Evolutionary conservation across 495 filamentous ascomycete genomes (phyloP).

Genomic region (Recurvomyces mirabilis): DNA sequence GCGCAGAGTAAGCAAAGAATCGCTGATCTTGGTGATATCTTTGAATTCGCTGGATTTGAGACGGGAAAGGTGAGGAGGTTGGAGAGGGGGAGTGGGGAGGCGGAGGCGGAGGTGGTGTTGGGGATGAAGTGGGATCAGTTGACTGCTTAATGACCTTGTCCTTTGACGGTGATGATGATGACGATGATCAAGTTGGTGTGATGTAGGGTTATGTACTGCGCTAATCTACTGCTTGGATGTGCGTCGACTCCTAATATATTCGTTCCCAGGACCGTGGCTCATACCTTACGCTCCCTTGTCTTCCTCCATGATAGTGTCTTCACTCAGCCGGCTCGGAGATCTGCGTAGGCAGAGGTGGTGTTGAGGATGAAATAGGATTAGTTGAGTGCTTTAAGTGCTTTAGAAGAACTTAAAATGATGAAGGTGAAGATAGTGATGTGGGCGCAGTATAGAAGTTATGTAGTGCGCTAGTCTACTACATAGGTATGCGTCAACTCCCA

Average conservation of each 20-base stretch:
- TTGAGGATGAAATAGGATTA: slow-evolving; percentile 20
- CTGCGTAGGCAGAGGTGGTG: slow-evolving; percentile 17
- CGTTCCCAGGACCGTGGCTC: too few relatives aligned
- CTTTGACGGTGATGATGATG: neutral
- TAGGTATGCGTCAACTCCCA: too few relatives aligned
- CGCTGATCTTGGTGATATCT: slow-evolving; percentile 11
- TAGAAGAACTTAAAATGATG: neutral
- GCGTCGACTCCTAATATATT: too few relatives aligned
- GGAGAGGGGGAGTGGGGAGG: slow-evolving; percentile 7
- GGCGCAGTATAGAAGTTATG: too few relatives aligned
- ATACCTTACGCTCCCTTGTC: too few relatives aligned
- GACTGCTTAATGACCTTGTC: slow-evolving; percentile 6
- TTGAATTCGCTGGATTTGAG: slow-evolving; percentile 21
- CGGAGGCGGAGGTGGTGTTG: slow-evolving; percentile 17
- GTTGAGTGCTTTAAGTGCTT: slow-evolving; percentile 9
- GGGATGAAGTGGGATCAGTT: slow-evolving; percentile 21
- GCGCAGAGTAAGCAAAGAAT: slow-evolving; percentile 10
- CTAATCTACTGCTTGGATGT: too few relatives aligned
- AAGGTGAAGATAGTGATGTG: too few relatives aligned
- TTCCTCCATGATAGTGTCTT: too few relatives aligned
- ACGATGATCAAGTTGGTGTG: too few relatives aligned
- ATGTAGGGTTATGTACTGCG: too few relatives aligned
- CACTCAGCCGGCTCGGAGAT: too few relatives aligned
- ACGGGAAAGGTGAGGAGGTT: slow-evolving; percentile 13
- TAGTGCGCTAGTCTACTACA: too few relatives aligned